Conservation (phyloP, 495 filamentous ascomycete species). For the Penicillium daleae region DNA sequence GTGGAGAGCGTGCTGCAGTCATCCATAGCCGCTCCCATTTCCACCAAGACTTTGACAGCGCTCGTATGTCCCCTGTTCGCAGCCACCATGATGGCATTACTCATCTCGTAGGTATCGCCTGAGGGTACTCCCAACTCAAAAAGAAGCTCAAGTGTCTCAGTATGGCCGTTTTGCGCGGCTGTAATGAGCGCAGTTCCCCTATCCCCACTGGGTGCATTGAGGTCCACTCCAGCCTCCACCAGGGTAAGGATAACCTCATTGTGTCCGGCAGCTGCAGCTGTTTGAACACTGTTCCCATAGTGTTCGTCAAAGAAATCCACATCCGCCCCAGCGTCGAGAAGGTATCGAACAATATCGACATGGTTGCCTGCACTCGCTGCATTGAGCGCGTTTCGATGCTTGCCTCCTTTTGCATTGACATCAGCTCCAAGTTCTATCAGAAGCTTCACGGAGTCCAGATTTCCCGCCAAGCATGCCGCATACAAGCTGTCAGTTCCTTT, state of each 20-base stretch:
- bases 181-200: background rate
- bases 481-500: conserved; percentile 3
- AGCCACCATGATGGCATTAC: conserved; percentile 2
- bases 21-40: background rate
- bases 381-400: background rate
- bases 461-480: background rate
- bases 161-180: background rate
- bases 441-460: background rate
- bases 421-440: background rate
- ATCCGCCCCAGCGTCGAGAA: background rate
- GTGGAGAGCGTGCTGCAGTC: background rate
- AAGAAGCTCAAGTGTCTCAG: background rate
- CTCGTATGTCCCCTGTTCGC: background rate
- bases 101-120: background rate
- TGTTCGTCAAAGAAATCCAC: background rate
- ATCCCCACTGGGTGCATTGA: background rate
- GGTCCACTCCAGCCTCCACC: background rate
- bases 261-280: background rate
- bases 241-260: background rate
- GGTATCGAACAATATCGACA: background rate
- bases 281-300: background rate
- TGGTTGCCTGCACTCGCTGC: background rate
- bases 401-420: conserved; percentile 2
- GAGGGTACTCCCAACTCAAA: background rate
- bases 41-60: background rate